Conservation (phyloP, 768 basidiomycete species). For the Tylopilus felleus region DNA sequence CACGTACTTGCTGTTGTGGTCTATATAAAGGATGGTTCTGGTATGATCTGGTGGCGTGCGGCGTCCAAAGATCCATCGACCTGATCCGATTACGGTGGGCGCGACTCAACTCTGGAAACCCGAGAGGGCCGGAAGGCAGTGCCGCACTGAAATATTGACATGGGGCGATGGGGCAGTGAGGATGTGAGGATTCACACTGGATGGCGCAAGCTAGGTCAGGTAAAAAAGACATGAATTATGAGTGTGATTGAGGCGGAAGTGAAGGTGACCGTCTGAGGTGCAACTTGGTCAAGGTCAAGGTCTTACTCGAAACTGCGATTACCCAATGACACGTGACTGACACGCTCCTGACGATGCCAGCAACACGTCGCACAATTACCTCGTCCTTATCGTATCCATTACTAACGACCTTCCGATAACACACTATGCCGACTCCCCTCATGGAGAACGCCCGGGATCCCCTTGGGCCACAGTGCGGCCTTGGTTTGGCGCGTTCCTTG, state of each 20-base stretch:
- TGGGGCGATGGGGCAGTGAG: too few relatives aligned
- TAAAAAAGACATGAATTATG: too few relatives aligned
- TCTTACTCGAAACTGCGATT: too few relatives aligned
- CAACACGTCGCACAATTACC: too few relatives aligned
- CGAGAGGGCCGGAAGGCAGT: neutral
- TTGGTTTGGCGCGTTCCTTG: constrained; percentile 1
- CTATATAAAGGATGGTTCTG: neutral
- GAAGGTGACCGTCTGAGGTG: too few relatives aligned
- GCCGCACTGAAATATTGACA: neutral
- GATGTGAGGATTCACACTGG: too few relatives aligned
- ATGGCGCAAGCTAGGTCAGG: too few relatives aligned
- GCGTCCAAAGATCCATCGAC: neutral
- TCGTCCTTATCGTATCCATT: neutral
- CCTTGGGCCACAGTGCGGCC: neutral
- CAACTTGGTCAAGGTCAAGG: too few relatives aligned
- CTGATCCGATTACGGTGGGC: constrained; percentile 11
- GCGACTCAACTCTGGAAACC: too few relatives aligned
- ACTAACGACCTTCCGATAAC: neutral
- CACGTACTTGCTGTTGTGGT: neutral
- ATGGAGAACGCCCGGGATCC: neutral
- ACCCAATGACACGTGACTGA: neutral
- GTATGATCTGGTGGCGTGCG: neutral
- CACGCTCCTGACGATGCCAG: neutral
- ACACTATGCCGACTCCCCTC: neutral
- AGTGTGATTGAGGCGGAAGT: too few relatives aligned